A percentile compares a stretch with the other conserved stretches of the same genome.
Conservation (phyloP, 768 basidiomycete species). For the Lactarius sp. region DNA sequence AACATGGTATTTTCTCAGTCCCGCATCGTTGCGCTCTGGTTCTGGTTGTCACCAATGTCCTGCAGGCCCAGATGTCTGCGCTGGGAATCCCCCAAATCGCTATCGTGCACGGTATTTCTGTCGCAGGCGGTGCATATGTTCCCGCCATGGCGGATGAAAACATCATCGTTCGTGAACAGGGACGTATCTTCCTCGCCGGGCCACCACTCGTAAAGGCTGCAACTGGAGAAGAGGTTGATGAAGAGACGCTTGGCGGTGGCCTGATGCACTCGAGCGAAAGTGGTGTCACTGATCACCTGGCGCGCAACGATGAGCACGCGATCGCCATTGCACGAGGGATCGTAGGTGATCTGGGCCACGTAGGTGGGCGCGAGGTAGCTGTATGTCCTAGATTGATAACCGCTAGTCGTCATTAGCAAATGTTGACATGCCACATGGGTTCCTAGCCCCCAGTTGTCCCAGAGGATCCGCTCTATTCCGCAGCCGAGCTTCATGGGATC, state of each 20-base stretch:
- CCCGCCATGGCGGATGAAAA: slow-evolving; percentile 97
- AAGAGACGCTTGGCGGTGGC: slow-evolving; percentile 88
- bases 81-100: slow-evolving; percentile 88
- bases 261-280: slow-evolving; percentile 89
- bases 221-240: slow-evolving; percentile 88
- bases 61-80: slow-evolving; percentile 87
- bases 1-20: slow-evolving; percentile 67
- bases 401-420: not conserved
- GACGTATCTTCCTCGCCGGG: slow-evolving; percentile 90
- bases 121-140: slow-evolving; percentile 92
- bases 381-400: slow-evolving; percentile 37
- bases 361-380: slow-evolving; percentile 45
- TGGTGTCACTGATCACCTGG: slow-evolving; percentile 87
- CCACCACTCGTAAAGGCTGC: slow-evolving; percentile 94
- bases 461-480: slow-evolving; percentile 73
- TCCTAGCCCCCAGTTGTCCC: slow-evolving; percentile 50
- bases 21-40: not conserved
- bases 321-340: slow-evolving; percentile 72
- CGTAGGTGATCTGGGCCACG: slow-evolving; percentile 69
- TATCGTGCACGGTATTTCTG: slow-evolving; percentile 90
- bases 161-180: slow-evolving; percentile 85
- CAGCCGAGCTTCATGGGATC: slow-evolving; percentile 82
- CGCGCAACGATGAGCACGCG: slow-evolving; percentile 80
- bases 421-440: slow-evolving; percentile 6
- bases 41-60: not conserved